Evolutionary conservation across 495 filamentous ascomycete genomes (phyloP), one percentile per base, ranked within the genome.

Genomic region (Penicillium verhagenii): DNA sequence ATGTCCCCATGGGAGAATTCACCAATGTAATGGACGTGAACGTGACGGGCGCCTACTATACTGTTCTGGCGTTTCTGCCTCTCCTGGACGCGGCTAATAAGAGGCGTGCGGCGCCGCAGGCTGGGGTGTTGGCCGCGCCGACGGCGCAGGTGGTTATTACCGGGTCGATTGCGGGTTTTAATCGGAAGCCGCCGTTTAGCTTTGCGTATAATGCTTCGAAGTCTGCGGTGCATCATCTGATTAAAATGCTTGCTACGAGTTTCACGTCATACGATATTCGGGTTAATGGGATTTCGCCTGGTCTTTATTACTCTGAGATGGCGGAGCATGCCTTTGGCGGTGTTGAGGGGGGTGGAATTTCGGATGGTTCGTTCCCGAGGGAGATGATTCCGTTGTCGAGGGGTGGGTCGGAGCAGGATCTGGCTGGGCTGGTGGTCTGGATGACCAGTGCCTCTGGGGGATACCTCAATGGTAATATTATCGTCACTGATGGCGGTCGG

Each of bases 171-270:
- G 84, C 74, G 0, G 82, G 70, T 2, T 85, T 82, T 56, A 83
- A 77, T 59, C 79, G 86, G 53, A 58, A 63, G 23, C 74, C 76
- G 14, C 78, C 82, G 0, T 81, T 79, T 6, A 81, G 80, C 1
- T 83, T 76, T 64, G 80, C 85, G 10, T 91, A 90, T 56, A 82
- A 79, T 6, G 65, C 77, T 25, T 84, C 79, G 59, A 91, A 91
- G 71, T 82, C 83, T 10, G 83, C 82, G 0, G 75, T 78, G 11
- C 85, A 74, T 20, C 86, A 87, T 58, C 64, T 88, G 45, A 81
- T 85, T 25, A 90, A 89, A 75, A 72, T 79, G 57, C 58, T 89
- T 33, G 73, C 81, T 4, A 80, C 76, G 1, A 60, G 59, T 18
- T 67, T 87, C 25, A 75, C 73, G 14, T 72, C 76, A 19, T 88